Evolutionary conservation across 1,284 basidiomycete genomes (phyloP).

Genomic region (Trametes pubescens): DNA sequence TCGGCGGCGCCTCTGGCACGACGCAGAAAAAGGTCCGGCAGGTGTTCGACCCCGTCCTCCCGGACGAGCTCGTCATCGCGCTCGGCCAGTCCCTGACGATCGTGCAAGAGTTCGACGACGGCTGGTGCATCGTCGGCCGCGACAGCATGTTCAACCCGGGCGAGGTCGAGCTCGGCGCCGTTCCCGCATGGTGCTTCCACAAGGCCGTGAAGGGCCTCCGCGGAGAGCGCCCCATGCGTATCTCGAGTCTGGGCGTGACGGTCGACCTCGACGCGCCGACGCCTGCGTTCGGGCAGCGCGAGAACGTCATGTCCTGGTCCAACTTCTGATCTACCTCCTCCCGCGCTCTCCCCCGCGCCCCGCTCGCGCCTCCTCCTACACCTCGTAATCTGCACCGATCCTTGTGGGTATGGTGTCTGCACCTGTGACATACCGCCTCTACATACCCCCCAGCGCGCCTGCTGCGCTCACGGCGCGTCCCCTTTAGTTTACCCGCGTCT

Average conservation of each 20-base stretch:
- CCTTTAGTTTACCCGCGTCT: constrained; percentile 13
- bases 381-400: constrained; percentile 5
- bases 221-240: constrained; percentile 69
- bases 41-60: constrained; percentile 69
- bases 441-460: constrained; percentile 16
- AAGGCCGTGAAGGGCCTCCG: constrained; percentile 65
- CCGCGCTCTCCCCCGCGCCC: background rate
- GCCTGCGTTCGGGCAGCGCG: constrained; percentile 48
- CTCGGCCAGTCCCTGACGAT: constrained; percentile 66
- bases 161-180: constrained; percentile 67
- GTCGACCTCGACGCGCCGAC: constrained; percentile 53
- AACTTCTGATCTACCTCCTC: constrained; percentile 54
- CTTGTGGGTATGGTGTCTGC: background rate
- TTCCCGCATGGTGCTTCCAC: constrained; percentile 78
- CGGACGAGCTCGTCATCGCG: constrained; percentile 69
- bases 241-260: constrained; percentile 66
- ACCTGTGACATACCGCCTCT: constrained; percentile 10
- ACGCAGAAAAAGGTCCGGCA: constrained; percentile 65
- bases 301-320: constrained; percentile 71
- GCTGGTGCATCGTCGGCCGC: constrained; percentile 77
- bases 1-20: constrained; percentile 36
- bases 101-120: constrained; percentile 70
- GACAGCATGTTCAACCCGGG: constrained; percentile 55
- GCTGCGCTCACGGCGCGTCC: constrained; percentile 23
- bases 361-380: background rate